Evolutionary conservation across 768 basidiomycete species (phyloP), one percentile per base, ranked within the genome.

Genomic region (Kwoniella sp.): DNA sequence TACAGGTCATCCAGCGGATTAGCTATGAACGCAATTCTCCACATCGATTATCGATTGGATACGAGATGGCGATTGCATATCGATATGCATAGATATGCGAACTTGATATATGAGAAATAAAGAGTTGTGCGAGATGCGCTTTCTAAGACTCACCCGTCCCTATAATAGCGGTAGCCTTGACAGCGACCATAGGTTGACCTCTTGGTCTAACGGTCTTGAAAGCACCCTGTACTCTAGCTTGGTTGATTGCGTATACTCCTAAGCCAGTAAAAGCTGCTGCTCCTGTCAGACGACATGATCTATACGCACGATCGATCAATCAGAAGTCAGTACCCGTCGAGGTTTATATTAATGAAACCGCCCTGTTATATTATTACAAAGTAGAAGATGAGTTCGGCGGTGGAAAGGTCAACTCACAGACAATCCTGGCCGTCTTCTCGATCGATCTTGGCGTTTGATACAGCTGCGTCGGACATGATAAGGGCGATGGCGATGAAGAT

Each of bases 241-340:
- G 55, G 52, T 70, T 70, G 29, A 77, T 47, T 21, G 75, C 75
- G 48, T 77, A 77, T 6, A 30, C 50, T n/a, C 75, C 75, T n/a
- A 77, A 33, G 21, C 72, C 75, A 5, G 64, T 56, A 52, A 77
- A 77, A 1, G 71, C 64, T 37, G 65, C 67, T 58, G 72, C 70
- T 1, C 75, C 75, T 7, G 68, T 67, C 19, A 77, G 40, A 24
- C 72, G 68, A 53, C 75, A 77, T 55, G 74, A 52, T 7, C 74
- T 76, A 50, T 15, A 33, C 21, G 48, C 47, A 37, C n/a, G n/a
- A n/a, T n/a, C n/a, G n/a, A n/a, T n/a, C n/a, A n/a, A n/a, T n/a
- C n/a, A n/a, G n/a, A n/a, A n/a, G n/a, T n/a, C n/a, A n/a, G n/a
- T n/a, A n/a, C n/a, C n/a, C n/a, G n/a, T n/a, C n/a, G n/a, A n/a